Evolutionary conservation across 2,329 filamentous ascomycete species (phyloP).

Genomic region (Calonectria pteridis): DNA sequence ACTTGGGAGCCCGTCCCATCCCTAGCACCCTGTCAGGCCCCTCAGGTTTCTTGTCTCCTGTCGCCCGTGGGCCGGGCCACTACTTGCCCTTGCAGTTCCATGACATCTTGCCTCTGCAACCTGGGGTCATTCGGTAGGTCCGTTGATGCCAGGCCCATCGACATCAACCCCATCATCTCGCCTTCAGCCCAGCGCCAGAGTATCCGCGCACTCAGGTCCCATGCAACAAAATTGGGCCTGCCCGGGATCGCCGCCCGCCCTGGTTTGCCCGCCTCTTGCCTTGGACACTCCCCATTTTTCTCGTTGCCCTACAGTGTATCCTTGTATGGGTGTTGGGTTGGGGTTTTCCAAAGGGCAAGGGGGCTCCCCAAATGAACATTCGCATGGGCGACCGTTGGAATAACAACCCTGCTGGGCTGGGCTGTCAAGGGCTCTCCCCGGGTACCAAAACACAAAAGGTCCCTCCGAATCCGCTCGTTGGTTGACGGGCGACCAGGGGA

Average conservation of each 20-base stretch:
- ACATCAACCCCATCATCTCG: not conserved
- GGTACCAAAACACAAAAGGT: constrained; percentile 3
- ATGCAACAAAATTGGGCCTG: constrained; percentile 33
- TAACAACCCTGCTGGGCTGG: constrained; percentile 2
- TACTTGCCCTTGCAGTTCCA: not conserved
- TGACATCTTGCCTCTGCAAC: not conserved
- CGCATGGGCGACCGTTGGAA: not conserved
- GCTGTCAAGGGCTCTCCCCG: not conserved
- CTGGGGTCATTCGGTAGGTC: not conserved
- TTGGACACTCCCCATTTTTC: not conserved
- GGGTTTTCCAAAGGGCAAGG: not conserved
- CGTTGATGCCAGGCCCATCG: not conserved
- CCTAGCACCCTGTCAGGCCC: not conserved
- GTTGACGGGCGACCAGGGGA: not conserved
- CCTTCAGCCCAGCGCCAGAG: not conserved
- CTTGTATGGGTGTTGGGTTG: not conserved
- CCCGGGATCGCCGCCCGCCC: constrained; percentile 33
- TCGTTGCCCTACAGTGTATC: not conserved
- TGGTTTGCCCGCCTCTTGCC: not conserved
- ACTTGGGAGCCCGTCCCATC: not conserved
- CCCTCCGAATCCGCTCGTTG: not conserved
- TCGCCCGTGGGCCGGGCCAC: not conserved
- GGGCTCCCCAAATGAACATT: not conserved
- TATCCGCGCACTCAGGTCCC: constrained; percentile 17
- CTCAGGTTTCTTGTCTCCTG: not conserved